Evolutionary conservation across 1,284 basidiomycete species (phyloP), one percentile per base, ranked within the genome.

Genomic region (Schizophyllum amplum): DNA sequence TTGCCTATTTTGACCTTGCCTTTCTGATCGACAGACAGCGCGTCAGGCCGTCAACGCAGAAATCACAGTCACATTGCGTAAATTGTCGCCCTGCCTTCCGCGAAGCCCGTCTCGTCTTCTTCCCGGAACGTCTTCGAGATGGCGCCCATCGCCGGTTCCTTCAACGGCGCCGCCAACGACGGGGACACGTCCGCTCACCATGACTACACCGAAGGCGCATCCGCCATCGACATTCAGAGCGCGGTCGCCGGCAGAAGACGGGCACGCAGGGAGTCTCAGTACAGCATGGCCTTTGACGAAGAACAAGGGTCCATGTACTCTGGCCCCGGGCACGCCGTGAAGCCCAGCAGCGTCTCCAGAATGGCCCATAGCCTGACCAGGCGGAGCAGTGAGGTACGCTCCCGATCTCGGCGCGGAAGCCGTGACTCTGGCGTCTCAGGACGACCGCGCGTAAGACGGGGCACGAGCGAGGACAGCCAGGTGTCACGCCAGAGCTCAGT

Each of bases 141-240:
- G 77, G 56, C 69, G 53, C 68, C 73, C 27, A 61, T 72, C 42
- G 67, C 69, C 55, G 68, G 71, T 51, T 66, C 73, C 27, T 72
- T 73, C 50, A 58, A 51, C 17, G 57, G 51, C 23, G 55, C n/a
- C 54, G 20, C 33, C n/a, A 46, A 42, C 33, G 17, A 17, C 33
- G 33, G 17, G 33, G 17, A 42, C 17, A 17, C 13, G 20, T 51
- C 49, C 24, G 22, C 48, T 56, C 13, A 42, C 62, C 62, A 86
- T 64, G 89, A 92, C 72, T 92, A 92, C 68, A 91, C 90, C 4
- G 89, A 92, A 64, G 90, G 89, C 46, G 89, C 90, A 42, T 86
- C 86, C n/a, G 75, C 81, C 7, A 73, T 83, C 46, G 89, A 91
- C 60, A 90, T 92, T 54, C 69, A 79, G 58, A 69, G 75, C 60